phyloP scores from a whole-genome alignment of 345 rosid species.

The Salix arbutifolia region DNA sequence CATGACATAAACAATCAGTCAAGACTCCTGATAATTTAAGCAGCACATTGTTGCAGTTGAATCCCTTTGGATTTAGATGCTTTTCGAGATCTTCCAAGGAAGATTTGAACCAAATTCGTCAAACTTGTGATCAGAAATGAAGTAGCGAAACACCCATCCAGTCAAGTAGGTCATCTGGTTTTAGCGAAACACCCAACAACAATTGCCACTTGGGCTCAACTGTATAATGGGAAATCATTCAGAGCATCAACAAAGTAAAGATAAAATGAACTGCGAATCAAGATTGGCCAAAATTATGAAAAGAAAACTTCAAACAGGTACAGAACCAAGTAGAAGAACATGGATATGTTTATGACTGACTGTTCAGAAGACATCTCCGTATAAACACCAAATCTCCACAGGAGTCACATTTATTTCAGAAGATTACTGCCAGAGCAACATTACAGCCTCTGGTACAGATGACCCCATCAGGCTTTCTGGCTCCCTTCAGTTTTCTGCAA shows the following conservation, averaged over 20 bases:
- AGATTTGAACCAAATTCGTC: not conserved
- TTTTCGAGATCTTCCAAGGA: not conserved
- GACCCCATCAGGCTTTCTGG: not conserved
- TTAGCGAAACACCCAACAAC: not conserved
- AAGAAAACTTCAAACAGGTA: not conserved
- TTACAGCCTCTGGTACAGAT: not conserved
- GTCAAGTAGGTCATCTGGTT: not conserved
- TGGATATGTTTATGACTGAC: not conserved
- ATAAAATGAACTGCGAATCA: not conserved
- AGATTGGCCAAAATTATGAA: not conserved
- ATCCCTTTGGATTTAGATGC: not conserved
- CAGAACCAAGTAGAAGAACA: not conserved
- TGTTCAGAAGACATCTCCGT: not conserved
- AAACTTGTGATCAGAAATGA: not conserved
- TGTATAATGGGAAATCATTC: not conserved
- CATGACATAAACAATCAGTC: not conserved
- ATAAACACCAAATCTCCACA: constrained; percentile 5
- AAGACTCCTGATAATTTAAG: not conserved
- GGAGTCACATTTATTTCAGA: constrained; percentile 17
- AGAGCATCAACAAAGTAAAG: not conserved
- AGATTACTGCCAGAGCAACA: not conserved
- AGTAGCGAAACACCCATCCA: no score
- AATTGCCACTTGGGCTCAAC: not conserved
- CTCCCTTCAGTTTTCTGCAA: constrained; percentile 22
- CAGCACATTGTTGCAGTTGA: not conserved